Evolutionary conservation across 2,329 filamentous ascomycete species (phyloP).

Genomic region (Trichoderma guizhouense): DNA sequence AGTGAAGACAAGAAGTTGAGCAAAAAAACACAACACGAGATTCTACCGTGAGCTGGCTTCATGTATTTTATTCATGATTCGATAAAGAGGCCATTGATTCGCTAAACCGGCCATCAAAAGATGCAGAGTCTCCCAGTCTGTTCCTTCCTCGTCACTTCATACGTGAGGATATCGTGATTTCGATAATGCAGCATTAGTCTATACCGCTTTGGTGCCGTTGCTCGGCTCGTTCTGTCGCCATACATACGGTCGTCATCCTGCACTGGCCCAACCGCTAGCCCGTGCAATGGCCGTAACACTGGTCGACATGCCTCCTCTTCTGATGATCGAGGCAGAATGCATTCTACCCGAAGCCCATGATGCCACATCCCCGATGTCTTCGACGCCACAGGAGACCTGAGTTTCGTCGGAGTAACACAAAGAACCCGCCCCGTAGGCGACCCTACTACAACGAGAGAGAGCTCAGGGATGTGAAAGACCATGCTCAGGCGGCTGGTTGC

Average conservation of each 20-base stretch:
- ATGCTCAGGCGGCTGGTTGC: slow-evolving; percentile 51
- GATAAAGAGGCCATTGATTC: not conserved
- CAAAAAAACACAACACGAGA: not conserved
- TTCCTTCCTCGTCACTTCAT: slow-evolving; percentile 56
- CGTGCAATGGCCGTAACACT: slow-evolving; percentile 55
- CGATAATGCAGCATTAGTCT: slow-evolving; percentile 68
- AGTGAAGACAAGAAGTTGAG: not conserved
- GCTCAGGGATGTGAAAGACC: slow-evolving; percentile 61
- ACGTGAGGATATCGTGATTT: slow-evolving; percentile 66
- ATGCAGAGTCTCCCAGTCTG: slow-evolving; percentile 36
- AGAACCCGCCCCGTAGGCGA: slow-evolving; percentile 64
- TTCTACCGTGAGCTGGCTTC: not conserved
- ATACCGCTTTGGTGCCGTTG: slow-evolving; percentile 49
- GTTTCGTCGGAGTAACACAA: slow-evolving; percentile 55
- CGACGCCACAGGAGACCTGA: slow-evolving; percentile 25
- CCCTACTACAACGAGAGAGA: slow-evolving; percentile 66
- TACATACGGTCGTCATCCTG: slow-evolving; percentile 38
- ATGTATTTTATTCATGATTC: not conserved
- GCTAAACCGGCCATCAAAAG: slow-evolving; percentile 26
- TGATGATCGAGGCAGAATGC: slow-evolving; percentile 44
- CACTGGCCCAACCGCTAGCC: slow-evolving; percentile 64
- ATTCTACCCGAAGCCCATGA: slow-evolving; percentile 52
- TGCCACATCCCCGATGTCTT: slow-evolving; percentile 28
- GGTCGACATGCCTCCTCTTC: slow-evolving; percentile 46
- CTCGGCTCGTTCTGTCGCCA: slow-evolving; percentile 23